Base-by-base conservation (phyloP, 2,329 filamentous ascomycete genomes). In the Arthrobotrys sphaeroides region DNA sequence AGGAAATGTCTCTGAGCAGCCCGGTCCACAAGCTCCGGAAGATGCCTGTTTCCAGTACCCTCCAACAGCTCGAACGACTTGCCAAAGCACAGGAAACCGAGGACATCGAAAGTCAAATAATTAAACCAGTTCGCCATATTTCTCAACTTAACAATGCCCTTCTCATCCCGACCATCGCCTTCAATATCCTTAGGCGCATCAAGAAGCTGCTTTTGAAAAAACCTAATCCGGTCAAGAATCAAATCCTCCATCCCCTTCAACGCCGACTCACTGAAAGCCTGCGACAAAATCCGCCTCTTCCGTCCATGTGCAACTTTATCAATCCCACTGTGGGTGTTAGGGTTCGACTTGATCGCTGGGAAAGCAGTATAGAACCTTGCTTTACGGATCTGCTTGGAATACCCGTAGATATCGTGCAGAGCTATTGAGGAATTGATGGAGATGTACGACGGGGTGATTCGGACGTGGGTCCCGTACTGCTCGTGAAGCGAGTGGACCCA, bases 401-500 rank as follows among this genome's bases (percentile, higher is more conserved):
- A 83, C 31, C 84, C 82, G 78, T 87, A 86, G 79, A 87, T 86
- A 6, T 84, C 82, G 72, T 85, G 84, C 16, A 86, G 79, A 0
- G 83, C 84, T 10, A 60, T 61, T 5, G 73, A 40, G 9, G 77
- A 78, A 40, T 79, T 80, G 42, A 80, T 76, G 43, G 78, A 78
- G 38, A 78, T 47, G 45, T 72, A 78, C 9, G 73, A 67, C 16
- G 77, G 77, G 3, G 77, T 77, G 38, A 77, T 42, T 18, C 77
- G 74, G 31, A 78, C 76, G 10, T 78, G 80, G 82, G 77, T 82
- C 84, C 91, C 91, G 80, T 96, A 93, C 80, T 86, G 85, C 78
- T 89, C 84, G 81, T 96, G 92, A 78, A 90, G 85, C 22, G 86
- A 85, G 84, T 89, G 89, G 80, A 93, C 90, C 80, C 90, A 88